phyloP scores from a whole-genome alignment of 768 basidiomycete genomes.

The Crucibulum laeve region DNA sequence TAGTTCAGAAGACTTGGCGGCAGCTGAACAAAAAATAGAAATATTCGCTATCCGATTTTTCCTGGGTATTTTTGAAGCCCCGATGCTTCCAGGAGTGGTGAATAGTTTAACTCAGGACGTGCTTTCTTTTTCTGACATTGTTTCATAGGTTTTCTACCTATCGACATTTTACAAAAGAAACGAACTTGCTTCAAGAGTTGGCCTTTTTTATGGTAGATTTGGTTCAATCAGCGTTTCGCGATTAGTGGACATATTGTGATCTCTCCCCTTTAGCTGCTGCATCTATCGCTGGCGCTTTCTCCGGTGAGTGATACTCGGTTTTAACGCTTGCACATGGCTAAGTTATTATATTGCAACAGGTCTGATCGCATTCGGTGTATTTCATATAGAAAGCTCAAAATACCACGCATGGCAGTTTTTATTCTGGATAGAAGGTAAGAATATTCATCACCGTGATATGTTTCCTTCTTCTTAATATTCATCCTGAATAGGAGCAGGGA shows the following conservation, averaged over 20 bases:
- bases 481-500: slow-evolving; percentile 28
- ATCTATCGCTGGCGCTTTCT: slow-evolving; percentile 44
- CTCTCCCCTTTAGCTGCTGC: slow-evolving; percentile 38
- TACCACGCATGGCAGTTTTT: slow-evolving; percentile 48
- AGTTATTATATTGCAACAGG: slow-evolving; percentile 15
- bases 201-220: slow-evolving; percentile 39
- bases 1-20: not conserved
- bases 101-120: slow-evolving; percentile 50
- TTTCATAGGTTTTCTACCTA: too few relatives aligned
- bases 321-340: not conserved
- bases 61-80: slow-evolving; percentile 46
- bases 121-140: slow-evolving; percentile 18
- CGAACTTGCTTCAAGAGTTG: slow-evolving; percentile 47
- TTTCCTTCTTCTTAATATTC: not conserved
- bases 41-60: slow-evolving; percentile 46
- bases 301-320: slow-evolving; percentile 20
- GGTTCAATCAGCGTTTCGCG: not conserved
- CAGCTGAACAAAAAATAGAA: slow-evolving; percentile 17
- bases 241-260: not conserved
- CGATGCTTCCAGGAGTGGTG: slow-evolving; percentile 46
- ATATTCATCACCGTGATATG: not conserved
- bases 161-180: slow-evolving; percentile 44
- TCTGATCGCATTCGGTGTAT: slow-evolving; percentile 48
- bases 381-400: slow-evolving; percentile 35
- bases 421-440: slow-evolving; percentile 52